A percentile compares a stretch with the other conserved stretches of the same genome.
Evolutionary conservation across 2,329 filamentous ascomycete species (phyloP).

Genomic region (Aureobasidium sp.): DNA sequence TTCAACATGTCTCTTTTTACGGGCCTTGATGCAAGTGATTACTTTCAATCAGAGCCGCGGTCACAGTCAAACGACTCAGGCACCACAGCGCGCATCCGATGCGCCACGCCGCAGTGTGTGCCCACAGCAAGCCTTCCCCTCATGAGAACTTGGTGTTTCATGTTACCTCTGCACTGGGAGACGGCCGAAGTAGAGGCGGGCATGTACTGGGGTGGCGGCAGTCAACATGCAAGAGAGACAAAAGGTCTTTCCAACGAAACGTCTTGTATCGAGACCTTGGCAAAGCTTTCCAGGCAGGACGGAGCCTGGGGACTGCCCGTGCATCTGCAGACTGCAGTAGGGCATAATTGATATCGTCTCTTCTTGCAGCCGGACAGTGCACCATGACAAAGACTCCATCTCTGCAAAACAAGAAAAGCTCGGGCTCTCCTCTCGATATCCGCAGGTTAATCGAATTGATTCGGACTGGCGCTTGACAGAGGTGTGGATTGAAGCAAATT

Average conservation of each 20-base stretch:
- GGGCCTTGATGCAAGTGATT: conserved; percentile 2
- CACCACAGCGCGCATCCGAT: neutral
- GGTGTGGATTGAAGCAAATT: neutral
- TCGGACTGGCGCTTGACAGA: neutral
- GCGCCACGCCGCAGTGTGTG: conserved; percentile 1
- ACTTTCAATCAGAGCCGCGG: neutral
- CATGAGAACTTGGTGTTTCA: neutral
- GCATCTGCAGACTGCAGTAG: conserved; percentile 1
- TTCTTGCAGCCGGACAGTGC: neutral
- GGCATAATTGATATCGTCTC: neutral
- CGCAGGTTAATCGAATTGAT: neutral
- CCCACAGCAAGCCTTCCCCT: neutral
- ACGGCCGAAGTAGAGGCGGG: neutral
- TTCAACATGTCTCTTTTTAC: neutral
- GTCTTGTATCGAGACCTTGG: neutral
- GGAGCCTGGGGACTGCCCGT: neutral
- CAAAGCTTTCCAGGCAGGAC: neutral
- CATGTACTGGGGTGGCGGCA: neutral
- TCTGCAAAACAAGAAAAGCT: neutral
- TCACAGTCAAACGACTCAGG: neutral
- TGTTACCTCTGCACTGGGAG: neutral
- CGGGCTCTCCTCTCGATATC: neutral
- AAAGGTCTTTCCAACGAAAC: neutral
- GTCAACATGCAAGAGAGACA: conserved; percentile 5
- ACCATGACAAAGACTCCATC: neutral